Percentiles rank a stretch among this genome's conserved stretches.
Conservation (phyloP, 2,329 filamentous ascomycete genomes). For the Ramularia endophylla region DNA sequence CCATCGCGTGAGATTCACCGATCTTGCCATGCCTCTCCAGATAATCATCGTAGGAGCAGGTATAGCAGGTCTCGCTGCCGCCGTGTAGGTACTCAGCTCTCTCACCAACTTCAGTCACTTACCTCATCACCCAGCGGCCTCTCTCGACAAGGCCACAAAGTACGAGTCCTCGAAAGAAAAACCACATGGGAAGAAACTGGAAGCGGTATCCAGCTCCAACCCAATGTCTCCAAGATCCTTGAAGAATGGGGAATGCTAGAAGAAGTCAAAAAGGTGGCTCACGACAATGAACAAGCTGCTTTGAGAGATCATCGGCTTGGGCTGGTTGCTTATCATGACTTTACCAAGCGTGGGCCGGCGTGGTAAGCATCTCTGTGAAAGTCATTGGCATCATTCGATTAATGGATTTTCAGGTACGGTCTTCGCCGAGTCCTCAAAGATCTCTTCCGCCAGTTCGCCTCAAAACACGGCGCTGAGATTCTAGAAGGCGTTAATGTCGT, state of each 20-base stretch:
- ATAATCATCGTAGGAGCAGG: conserved; percentile 8
- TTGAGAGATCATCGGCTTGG: conserved; percentile 2
- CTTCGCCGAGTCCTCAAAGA: conserved; percentile 2
- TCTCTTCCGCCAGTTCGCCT: neutral
- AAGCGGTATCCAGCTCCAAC: conserved; percentile 8
- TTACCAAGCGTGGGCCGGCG: neutral
- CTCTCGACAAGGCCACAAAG: conserved; percentile 6
- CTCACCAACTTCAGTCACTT: too few relatives aligned
- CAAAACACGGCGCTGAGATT: conserved; percentile 1
- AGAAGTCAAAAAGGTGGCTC: conserved; percentile 4
- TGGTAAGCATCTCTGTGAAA: too few relatives aligned
- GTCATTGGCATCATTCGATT: too few relatives aligned
- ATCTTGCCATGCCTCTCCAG: conserved; percentile 8
- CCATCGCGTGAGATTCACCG: too few relatives aligned
- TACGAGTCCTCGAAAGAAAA: conserved; percentile 7
- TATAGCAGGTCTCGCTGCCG: conserved; percentile 5
- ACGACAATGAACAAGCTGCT: conserved; percentile 4
- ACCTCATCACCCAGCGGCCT: conserved; percentile 1
- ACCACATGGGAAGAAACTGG: conserved; percentile 1
- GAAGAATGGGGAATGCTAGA: conserved; percentile 5
- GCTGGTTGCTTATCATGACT: conserved; percentile 6
- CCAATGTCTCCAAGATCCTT: conserved; percentile 7
- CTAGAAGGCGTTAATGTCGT: conserved; percentile 3
- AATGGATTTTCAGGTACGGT: conserved; percentile 1
- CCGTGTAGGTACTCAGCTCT: neutral